Base-by-base conservation (phyloP, 306 rosid genomes). In the Amphicarpaea edgeworthii region DNA sequence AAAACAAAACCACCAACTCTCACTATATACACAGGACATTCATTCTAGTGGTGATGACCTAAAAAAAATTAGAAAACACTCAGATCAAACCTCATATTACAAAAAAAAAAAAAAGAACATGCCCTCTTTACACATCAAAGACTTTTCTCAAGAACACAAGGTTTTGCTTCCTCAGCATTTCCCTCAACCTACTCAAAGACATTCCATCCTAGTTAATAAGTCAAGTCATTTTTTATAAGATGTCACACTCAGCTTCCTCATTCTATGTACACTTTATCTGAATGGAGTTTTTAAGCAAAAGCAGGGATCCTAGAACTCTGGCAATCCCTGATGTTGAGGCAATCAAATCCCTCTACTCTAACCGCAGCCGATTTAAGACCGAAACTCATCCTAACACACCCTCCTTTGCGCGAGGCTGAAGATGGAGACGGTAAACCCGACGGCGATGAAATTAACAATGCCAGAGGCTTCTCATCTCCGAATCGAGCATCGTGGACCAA, bases 331-430 rank as follows among this genome's bases (percentile, higher is more conserved):
- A n/a, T n/a, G 67, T 79, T 87, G 75, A 87, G 98, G 74, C 96
- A 90, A 76, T 93, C 96, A 7, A 93, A 93, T 75, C 98, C 98
- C 82, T 93, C 98, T 85, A 93, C 90, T 87, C 98, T 93, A 93
- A 90, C 98, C 24, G 90, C 83, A n/a, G 93, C 93, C 0, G 95
- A 95, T 75, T 89, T 90, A 46, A 75, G 85, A 42, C 97, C 98
- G 28, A 85, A 86, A 64, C 79, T 87, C 89, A 82, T 71, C 75
- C 97, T 93, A 60, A 72, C 88, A 60, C 88, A 89, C 11, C 89
- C 95, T 28, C 91, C 97, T 75, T 93, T 90, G 7, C 81, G 82
- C 0, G 91, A 79, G 1, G 94, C 81, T 0, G 93, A 85, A 24
- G 91, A 68, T 24, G 93, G 90, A 16, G 96, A 89, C 1, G 82